A percentile compares a stretch with the other conserved stretches of the same genome.
Evolutionary conservation across 2,329 filamentous ascomycete genomes (phyloP).

Genomic region (Chaetomium sp.): DNA sequence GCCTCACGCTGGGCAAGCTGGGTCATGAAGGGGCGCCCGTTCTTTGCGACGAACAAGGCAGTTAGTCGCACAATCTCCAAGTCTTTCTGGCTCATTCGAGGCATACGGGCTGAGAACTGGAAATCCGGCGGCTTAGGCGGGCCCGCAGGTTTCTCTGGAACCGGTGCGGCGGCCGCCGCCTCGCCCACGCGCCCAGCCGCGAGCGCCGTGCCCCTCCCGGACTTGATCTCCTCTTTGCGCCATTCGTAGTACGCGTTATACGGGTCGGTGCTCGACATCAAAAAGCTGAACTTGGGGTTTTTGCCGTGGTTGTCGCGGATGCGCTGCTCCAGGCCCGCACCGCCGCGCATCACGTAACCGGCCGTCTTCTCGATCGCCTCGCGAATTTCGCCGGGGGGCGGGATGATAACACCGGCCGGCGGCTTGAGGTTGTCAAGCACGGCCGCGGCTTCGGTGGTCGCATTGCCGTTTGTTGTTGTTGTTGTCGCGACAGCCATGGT

Average conservation of each 20-base stretch:
- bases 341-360: constrained; percentile 73
- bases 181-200: constrained; percentile 69
- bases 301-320: constrained; percentile 77
- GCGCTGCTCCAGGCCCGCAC: constrained; percentile 67
- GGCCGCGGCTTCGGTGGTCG: constrained; percentile 38
- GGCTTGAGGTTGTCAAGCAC: constrained; percentile 65
- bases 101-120: constrained; percentile 92
- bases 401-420: constrained; percentile 77
- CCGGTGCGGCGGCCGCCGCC: constrained; percentile 39
- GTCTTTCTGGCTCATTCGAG: constrained; percentile 93
- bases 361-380: constrained; percentile 86
- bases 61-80: constrained; percentile 68
- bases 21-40: constrained; percentile 88
- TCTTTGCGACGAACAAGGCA: constrained; percentile 86
- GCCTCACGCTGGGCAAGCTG: constrained; percentile 81
- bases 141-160: constrained; percentile 65
- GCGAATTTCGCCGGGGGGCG: constrained; percentile 78
- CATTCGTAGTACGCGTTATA: constrained; percentile 88
- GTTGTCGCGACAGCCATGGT: constrained; percentile 27
- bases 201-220: constrained; percentile 72
- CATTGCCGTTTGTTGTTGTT: constrained; percentile 43
- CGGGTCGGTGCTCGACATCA: constrained; percentile 71
- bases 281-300: constrained; percentile 88
- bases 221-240: constrained; percentile 79
- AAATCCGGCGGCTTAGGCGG: constrained; percentile 82